Evolutionary conservation across 768 basidiomycete species (phyloP).

Genomic region (Baorangia bicolor): DNA sequence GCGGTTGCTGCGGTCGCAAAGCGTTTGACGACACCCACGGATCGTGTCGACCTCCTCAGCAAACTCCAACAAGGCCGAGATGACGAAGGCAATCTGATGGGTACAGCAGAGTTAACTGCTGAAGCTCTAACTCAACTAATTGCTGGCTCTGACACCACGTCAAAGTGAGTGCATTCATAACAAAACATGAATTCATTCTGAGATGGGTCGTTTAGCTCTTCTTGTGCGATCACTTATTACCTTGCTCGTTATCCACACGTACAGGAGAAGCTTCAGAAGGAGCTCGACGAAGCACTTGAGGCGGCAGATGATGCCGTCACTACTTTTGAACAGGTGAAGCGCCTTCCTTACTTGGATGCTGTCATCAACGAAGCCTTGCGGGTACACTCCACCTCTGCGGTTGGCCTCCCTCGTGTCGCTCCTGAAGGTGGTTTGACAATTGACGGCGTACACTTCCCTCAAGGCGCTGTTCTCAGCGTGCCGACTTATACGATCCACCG

Average conservation of each 20-base stretch:
- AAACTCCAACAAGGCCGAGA: constrained; percentile 81
- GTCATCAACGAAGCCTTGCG: constrained; percentile 87
- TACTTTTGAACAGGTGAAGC: constrained; percentile 68
- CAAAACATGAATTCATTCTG: background rate
- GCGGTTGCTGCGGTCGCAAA: constrained; percentile 79
- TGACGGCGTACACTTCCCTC: constrained; percentile 53
- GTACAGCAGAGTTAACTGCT: constrained; percentile 79
- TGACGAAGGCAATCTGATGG: constrained; percentile 75
- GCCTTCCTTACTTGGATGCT: constrained; percentile 77
- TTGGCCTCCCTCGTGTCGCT: constrained; percentile 80
- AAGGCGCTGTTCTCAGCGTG: constrained; percentile 74
- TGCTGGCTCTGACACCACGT: constrained; percentile 90
- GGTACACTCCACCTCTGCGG: constrained; percentile 77
- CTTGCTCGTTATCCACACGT: constrained; percentile 65
- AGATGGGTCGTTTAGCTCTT: constrained; percentile 53
- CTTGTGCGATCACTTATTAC: constrained; percentile 86
- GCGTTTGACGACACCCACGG: constrained; percentile 64
- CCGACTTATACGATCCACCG: constrained; percentile 86
- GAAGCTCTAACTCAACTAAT: constrained; percentile 86
- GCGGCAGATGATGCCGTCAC: constrained; percentile 60
- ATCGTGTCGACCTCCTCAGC: constrained; percentile 77
- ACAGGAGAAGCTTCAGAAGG: constrained; percentile 72
- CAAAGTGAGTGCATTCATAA: constrained; percentile 57
- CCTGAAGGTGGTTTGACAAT: constrained; percentile 73
- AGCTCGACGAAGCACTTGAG: constrained; percentile 62